These are phyloP conservation scores for Mycena indigotica DNA, from an alignment of 768 basidiomycete genomes.

Conservation along the genomic window DNA sequence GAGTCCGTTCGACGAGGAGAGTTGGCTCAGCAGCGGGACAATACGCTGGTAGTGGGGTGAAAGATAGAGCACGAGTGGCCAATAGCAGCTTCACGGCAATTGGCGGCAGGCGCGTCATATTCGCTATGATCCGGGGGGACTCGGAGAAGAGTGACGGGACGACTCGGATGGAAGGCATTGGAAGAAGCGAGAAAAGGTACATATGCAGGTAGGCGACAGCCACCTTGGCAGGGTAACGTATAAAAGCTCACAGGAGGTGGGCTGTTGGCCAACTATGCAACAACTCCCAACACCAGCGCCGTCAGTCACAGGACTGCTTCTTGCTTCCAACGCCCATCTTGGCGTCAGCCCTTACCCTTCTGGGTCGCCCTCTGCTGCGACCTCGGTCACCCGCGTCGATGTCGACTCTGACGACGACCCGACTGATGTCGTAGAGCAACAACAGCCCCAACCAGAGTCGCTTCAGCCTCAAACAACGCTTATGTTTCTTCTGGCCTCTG, in stretches of 20 bases:
- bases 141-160: not conserved
- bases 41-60: too few relatives aligned
- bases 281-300: not conserved
- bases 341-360: not conserved
- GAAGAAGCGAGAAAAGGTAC: not conserved
- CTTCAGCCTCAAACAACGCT: not conserved
- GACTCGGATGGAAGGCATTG: not conserved
- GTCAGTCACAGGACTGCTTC: not conserved
- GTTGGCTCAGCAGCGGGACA: too few relatives aligned
- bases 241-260: not conserved
- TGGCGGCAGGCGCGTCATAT: not conserved
- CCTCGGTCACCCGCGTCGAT: constrained; percentile 1
- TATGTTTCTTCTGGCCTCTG: not conserved
- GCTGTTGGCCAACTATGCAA: not conserved
- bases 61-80: too few relatives aligned
- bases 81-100: too few relatives aligned
- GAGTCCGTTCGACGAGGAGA: too few relatives aligned
- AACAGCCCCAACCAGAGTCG: not conserved
- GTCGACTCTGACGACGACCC: not conserved
- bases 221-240: not conserved
- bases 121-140: not conserved
- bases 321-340: not conserved
- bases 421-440: not conserved
- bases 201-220: not conserved
- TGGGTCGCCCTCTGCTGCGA: not conserved